Conservation (phyloP, 306 rosid species). For the Cucumis cinereus region DNA sequence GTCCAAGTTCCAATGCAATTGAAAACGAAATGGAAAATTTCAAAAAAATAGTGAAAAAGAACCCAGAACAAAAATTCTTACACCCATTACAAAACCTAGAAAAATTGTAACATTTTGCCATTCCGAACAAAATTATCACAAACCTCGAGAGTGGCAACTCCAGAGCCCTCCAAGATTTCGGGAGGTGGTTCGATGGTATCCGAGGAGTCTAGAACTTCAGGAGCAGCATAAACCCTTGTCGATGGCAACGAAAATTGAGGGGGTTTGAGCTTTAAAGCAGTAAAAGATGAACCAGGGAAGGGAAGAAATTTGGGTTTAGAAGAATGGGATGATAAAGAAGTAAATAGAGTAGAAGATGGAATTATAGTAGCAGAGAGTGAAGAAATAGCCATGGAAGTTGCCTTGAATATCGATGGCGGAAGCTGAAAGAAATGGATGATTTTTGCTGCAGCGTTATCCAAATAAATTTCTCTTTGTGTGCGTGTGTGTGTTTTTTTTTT, state of each 20-base stretch:
- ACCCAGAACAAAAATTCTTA: background rate
- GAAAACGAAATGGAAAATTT: background rate
- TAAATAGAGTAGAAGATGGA: slow-evolving; percentile 36
- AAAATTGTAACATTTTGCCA: background rate
- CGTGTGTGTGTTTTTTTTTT: no score
- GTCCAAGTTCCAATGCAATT: background rate
- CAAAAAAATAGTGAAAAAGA: no score
- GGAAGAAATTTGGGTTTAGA: slow-evolving; percentile 25
- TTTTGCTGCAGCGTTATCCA: background rate
- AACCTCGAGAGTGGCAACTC: slow-evolving; percentile 29
- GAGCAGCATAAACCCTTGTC: slow-evolving; percentile 46
- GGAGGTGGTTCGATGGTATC: slow-evolving; percentile 29
- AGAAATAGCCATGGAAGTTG: slow-evolving; percentile 59
- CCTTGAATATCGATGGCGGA: background rate
- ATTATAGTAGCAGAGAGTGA: slow-evolving; percentile 44
- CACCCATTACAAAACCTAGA: background rate
- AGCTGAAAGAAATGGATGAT: background rate
- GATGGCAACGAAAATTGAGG: slow-evolving; percentile 26
- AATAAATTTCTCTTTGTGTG: background rate
- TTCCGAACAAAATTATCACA: background rate
- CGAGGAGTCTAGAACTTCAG: slow-evolving; percentile 49
- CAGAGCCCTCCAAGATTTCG: slow-evolving; percentile 27
- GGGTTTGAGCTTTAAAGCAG: slow-evolving; percentile 24
- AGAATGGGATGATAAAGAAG: slow-evolving; percentile 26
- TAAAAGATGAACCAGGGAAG: slow-evolving; percentile 16